Base-by-base conservation (phyloP, 1,139 yeast species). In the Yamadazyma dushanensis region DNA sequence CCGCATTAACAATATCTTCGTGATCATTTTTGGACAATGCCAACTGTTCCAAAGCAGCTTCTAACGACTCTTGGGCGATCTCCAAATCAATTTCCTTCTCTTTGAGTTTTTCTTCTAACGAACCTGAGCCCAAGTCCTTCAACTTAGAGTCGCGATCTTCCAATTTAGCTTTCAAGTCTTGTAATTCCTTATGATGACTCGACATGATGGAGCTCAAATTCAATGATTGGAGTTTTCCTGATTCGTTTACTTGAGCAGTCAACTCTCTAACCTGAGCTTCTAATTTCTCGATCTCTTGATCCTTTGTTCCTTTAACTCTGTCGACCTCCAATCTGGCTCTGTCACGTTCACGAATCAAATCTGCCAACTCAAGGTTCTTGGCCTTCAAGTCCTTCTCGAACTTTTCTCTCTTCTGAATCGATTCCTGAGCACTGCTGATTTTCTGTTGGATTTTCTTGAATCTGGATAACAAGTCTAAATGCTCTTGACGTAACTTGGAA, bases 351-450 rank as follows among this genome's bases (percentile, higher is more conserved):
- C 95, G 76, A 41, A 88, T 88, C 51, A 89, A 72, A 52, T 88
- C 96, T 1, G 96, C 96, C 47, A 89, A 71, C 57, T 89, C 96
- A 36, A 88, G 72, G 54, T 87, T 89, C 63, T 89, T 89, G 11
- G 92, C 76, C 57, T 86, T 87, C 58, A 88, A 66, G 43, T 88
- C 96, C 44, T 85, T 80, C 59, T 89, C 96, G 27, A 86, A 66
- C 53, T 79, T 80, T 53, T 89, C 96, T 47, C 90, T 81, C 60
- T 82, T 84, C 49, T 84, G 84, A 44, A 89, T 80, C 0, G 96
- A 86, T 59, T 89, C 97, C 56, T 88, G 96, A 7, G 97, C 96
- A 42, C 95, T 84, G 19, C 90, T 84, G 7, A 94, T 95, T 59
- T 86, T 87, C 49, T 89, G 88, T 60, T 89, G 96, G 38, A 84